A percentile compares a stretch with the other conserved stretches of the same genome.
phyloP scores from a whole-genome alignment of 2,329 filamentous ascomycete genomes.

The Ophiostoma piceae region DNA sequence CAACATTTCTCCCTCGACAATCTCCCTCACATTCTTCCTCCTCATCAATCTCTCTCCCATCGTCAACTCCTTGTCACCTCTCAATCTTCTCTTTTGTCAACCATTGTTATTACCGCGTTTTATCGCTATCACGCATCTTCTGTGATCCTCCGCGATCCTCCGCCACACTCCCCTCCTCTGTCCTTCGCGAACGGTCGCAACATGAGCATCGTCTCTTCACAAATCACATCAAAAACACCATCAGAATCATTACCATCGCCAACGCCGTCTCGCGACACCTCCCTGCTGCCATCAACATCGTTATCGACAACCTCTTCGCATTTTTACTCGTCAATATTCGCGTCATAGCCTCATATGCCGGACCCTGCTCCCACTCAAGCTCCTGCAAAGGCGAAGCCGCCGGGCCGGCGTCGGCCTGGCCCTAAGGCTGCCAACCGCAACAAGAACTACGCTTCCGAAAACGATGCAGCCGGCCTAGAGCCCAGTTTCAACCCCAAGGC shows the following conservation, averaged over 20 bases:
- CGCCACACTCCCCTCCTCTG: background rate
- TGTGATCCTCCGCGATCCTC: conserved; percentile 1
- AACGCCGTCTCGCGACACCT: conserved; percentile 7
- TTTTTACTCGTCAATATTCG: background rate
- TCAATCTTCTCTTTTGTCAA: conserved; percentile 3
- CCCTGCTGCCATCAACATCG: background rate
- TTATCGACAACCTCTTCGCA: background rate
- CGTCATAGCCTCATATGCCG: conserved; percentile 33
- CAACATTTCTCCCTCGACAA: background rate
- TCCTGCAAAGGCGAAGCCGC: conserved; percentile 31
- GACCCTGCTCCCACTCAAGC: conserved; percentile 25
- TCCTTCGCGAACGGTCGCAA: conserved; percentile 17
- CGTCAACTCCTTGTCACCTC: background rate
- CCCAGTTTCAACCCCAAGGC: conserved; percentile 33
- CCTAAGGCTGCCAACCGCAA: conserved; percentile 36
- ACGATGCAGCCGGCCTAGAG: conserved; percentile 41
- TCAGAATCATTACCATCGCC: conserved; percentile 9
- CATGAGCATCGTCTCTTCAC: conserved; percentile 16
- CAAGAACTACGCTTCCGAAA: conserved; percentile 57
- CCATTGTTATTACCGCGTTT: background rate
- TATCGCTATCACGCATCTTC: conserved; percentile 4
- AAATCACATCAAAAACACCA: background rate
- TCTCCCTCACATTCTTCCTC: background rate
- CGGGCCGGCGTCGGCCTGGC: conserved; percentile 40
- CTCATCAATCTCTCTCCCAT: background rate